These are phyloP conservation scores for Xylariaceae sp. DNA, from an alignment of 2,329 filamentous ascomycete species.

Conservation along the genomic window DNA sequence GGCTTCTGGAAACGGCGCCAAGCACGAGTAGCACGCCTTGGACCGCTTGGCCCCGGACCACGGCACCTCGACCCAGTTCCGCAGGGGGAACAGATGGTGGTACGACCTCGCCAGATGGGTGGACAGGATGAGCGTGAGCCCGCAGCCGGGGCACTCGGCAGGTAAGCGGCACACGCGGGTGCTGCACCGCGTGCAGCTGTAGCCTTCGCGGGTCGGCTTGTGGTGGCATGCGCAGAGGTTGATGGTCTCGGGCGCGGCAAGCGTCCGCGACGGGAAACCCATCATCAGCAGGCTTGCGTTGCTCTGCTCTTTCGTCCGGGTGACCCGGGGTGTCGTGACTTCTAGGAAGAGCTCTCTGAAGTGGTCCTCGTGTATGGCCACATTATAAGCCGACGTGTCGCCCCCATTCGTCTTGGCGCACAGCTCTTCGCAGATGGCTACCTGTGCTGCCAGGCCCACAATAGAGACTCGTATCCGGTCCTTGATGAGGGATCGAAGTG, in stretches of 20 bases:
- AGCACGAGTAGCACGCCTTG: constrained; percentile 71
- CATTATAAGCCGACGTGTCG: constrained; percentile 68
- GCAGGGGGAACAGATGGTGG: constrained; percentile 83
- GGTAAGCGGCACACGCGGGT: constrained; percentile 87
- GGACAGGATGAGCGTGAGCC: constrained; percentile 86
- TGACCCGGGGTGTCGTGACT: constrained; percentile 82
- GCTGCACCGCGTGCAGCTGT: constrained; percentile 82
- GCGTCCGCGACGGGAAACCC: constrained; percentile 87
- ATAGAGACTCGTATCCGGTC: constrained; percentile 85
- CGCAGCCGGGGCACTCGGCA: constrained; percentile 84
- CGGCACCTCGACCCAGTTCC: constrained; percentile 84
- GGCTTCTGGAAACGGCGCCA: constrained; percentile 60
- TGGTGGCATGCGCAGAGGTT: constrained; percentile 91
- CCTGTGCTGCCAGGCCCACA: constrained; percentile 83
- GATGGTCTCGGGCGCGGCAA: constrained; percentile 58
- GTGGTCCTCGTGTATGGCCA: constrained; percentile 82
- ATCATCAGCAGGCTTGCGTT: constrained; percentile 79
- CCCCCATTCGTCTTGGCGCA: constrained; percentile 82
- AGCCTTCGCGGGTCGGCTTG: constrained; percentile 74
- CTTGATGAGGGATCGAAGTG: constrained; percentile 68
- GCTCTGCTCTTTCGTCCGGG: constrained; percentile 56
- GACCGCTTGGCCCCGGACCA: constrained; percentile 66
- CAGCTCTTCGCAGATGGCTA: constrained; percentile 87
- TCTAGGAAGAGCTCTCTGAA: constrained; percentile 85
- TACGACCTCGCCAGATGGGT: constrained; percentile 92